Evolutionary conservation across 805 yeast species (phyloP).

Genomic region (Metahyphopichia silvanorum): DNA sequence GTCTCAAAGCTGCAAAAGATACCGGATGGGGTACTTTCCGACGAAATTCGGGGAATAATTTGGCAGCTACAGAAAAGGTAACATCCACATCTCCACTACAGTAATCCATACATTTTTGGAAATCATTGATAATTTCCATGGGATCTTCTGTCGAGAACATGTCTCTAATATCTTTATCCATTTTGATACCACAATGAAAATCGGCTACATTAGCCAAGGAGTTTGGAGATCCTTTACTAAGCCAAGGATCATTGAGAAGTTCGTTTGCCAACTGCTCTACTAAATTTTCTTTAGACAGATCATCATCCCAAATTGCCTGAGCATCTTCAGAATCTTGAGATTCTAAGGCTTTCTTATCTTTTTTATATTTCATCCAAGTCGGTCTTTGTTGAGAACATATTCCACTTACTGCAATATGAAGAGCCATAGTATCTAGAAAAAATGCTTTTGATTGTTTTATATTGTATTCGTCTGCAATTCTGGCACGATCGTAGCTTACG

Average conservation of each 20-base stretch:
- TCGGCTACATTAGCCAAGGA: slow-evolving; percentile 76
- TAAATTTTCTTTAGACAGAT: slow-evolving; percentile 2
- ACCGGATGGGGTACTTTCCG: slow-evolving; percentile 87
- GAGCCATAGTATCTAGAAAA: slow-evolving; percentile 86
- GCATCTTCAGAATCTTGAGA: slow-evolving; percentile 12
- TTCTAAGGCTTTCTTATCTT: slow-evolving; percentile 22
- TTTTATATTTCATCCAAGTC: slow-evolving; percentile 62
- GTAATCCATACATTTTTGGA: slow-evolving; percentile 64
- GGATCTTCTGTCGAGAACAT: slow-evolving; percentile 56
- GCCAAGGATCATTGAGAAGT: slow-evolving; percentile 76
- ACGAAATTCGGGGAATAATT: slow-evolving; percentile 67
- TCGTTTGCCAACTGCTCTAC: slow-evolving; percentile 17
- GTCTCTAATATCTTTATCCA: slow-evolving; percentile 70
- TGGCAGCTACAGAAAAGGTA: slow-evolving; percentile 66
- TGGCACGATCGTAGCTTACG: slow-evolving; percentile 85
- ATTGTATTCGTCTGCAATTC: slow-evolving; percentile 80
- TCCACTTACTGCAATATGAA: slow-evolving; percentile 88
- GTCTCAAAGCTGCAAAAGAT: slow-evolving; percentile 81
- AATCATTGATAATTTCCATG: slow-evolving; percentile 49
- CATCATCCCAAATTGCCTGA: slow-evolving; percentile 6
- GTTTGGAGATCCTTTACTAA: slow-evolving; percentile 70
- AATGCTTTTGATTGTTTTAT: slow-evolving; percentile 66
- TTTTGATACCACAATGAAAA: slow-evolving; percentile 65
- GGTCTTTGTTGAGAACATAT: slow-evolving; percentile 91
- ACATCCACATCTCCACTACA: slow-evolving; percentile 83